Evolutionary conservation across 257 asterid genomes (phyloP), one percentile per base, ranked within the genome.

Genomic region (Nicotiana otophora): DNA sequence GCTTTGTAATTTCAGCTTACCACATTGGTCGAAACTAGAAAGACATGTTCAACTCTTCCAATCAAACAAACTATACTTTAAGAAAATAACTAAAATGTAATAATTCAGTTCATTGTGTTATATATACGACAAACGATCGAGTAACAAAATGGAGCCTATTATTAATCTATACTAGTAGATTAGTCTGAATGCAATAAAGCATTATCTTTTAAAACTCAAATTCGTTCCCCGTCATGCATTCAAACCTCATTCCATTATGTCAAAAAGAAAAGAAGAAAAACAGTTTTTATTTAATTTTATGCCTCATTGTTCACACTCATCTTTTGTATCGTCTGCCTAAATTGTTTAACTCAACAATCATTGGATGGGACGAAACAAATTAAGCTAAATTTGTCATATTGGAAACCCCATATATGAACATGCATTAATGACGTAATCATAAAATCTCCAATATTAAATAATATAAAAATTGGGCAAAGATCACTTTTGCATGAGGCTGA

Each of bases 321-420:
- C 30, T 31, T 31, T 31, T 14, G 3, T 65, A 31, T 42, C 14
- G 7, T 31, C 74, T 46, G 36, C 7, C 61, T 20, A 72, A 46
- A 46, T 46, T 6, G 16, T 28, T 26, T 28, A 39, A 72, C 14
- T 61, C 26, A 16, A 48, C 39, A 36, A 48, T 70, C 77, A 42
- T 33, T 39, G 12, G 51, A 42, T 42, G 51, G 12, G 51, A 42
- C 51, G 51, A 42, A 42, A 42, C 51, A 42, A 39, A 42, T 2
- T 9, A 9, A 42, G 51, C 51, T 72, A 58, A 30, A n/a, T 42
- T 82, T 78, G 72, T 68, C 4, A 20, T 42, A 66, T 70, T 82
- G 31, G n/a, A 36, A 64, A 61, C 28, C 42, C 55, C 66, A 53
- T 2, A 64, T 51, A 80, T 15, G 87, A 86, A 86, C 81, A 68